Percentiles rank a stretch among this genome's conserved stretches.
Evolutionary conservation across 192 early-diverging fungal genomes (phyloP).

Genomic region (Coemansia sp.): DNA sequence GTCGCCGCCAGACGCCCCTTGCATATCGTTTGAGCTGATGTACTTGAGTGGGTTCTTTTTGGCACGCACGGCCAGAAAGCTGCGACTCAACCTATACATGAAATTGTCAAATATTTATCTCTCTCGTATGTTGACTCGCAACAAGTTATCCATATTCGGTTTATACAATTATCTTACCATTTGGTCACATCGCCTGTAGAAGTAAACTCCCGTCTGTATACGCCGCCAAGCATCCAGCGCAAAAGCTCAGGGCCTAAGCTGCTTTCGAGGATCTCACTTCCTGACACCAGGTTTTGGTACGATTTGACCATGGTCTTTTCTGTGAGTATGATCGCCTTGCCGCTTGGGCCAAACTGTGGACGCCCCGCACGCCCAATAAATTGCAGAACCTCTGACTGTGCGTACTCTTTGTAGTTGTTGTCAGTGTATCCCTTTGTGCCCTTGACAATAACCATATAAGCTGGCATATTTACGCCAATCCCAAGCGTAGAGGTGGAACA

Average conservation of each 20-base stretch:
- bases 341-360: conserved; percentile 71
- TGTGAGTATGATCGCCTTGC: conserved; percentile 71
- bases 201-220: conserved; percentile 31
- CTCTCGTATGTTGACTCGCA: no score
- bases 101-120: background rate
- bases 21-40: background rate
- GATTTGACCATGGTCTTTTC: conserved; percentile 33
- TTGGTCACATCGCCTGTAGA: conserved; percentile 20
- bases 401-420: conserved; percentile 58
- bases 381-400: conserved; percentile 68
- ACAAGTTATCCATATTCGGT: no score
- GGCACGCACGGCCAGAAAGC: conserved; percentile 28
- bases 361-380: conserved; percentile 78
- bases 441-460: conserved; percentile 72
- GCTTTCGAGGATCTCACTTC: conserved; percentile 69
- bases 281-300: conserved; percentile 63
- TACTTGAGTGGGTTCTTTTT: conserved; percentile 23
- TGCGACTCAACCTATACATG: conserved; percentile 45
- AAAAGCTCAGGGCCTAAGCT: conserved; percentile 60
- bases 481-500: conserved; percentile 77
- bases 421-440: conserved; percentile 59
- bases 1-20: background rate
- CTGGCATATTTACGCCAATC: conserved; percentile 81
- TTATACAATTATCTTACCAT: conserved; percentile 19
- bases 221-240: conserved; percentile 50